These are phyloP conservation scores for Penicillium sp. DNA, from an alignment of 2,329 filamentous ascomycete genomes.

Conservation along the genomic window DNA sequence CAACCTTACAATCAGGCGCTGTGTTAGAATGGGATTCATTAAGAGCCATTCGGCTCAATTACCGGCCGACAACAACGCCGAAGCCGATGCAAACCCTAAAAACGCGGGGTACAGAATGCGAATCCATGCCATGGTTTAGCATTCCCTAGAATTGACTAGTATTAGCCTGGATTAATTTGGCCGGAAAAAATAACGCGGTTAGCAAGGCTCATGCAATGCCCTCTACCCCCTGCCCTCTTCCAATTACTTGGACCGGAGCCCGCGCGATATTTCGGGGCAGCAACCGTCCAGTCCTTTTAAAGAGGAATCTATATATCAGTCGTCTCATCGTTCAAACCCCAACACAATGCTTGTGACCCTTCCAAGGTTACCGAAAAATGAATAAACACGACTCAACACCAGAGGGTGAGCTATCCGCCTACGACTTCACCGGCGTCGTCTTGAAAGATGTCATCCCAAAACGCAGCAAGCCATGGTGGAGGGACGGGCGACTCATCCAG, in stretches of 20 bases:
- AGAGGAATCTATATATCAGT: background rate
- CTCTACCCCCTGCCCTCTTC: background rate
- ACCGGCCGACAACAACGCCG: conserved; percentile 1
- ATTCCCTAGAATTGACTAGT: background rate
- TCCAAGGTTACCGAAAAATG: background rate
- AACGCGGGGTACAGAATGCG: background rate
- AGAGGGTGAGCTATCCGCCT: background rate
- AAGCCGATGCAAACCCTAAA: background rate
- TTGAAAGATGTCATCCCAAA: conserved; percentile 14
- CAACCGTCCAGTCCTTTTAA: background rate
- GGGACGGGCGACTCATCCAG: conserved; percentile 12
- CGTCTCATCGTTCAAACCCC: background rate
- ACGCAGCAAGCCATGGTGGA: conserved; percentile 13
- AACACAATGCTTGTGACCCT: background rate
- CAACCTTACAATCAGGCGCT: too few relatives aligned
- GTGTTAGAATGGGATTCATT: too few relatives aligned
- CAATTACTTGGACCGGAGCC: background rate
- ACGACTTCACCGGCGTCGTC: conserved; percentile 8
- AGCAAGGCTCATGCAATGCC: background rate
- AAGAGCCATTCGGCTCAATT: background rate
- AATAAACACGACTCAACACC: background rate
- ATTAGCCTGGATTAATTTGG: background rate
- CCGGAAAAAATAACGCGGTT: background rate
- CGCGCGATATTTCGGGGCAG: background rate
- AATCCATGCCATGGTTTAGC: background rate